Base-by-base conservation (phyloP, 1,284 basidiomycete species). In the Cutaneotrichosporon sp. region DNA sequence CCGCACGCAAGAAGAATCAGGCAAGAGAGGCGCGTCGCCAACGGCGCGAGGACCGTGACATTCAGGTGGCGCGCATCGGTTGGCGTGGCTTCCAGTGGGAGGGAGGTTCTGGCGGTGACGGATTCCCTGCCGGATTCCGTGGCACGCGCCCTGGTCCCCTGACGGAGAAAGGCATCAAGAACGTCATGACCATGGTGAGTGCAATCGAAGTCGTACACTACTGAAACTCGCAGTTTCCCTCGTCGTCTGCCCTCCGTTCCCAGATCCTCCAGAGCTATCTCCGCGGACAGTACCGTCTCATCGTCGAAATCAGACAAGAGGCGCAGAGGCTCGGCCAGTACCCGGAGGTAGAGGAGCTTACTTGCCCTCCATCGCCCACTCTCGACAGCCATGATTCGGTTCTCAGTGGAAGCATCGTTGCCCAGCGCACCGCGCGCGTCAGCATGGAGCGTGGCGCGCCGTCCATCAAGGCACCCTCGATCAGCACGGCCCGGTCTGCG, bases 121-220 rank as follows among this genome's bases (percentile, higher is more conserved):
- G 76, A 10, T 67, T 80, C 60, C 80, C 80, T 2, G 64, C 64
- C 30, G 71, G 73, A 2, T 81, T 81, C 65, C 67, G 76, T 55
- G 80, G 87, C 51, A 83, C 86, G 32, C 85, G 82, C 68, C 89
- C 89, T n/a, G 88, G 87, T 47, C 84, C 83, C 64, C 81, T 94
- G 70, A 88, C 89, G 0, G 90, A 92, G 76, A 86, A 86, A 69
- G 89, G 91, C 74, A 81, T 99, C 71, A 93, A 90, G 80, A 78
- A 93, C 34, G 94, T 94, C 89, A 84, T 91, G 60, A 89, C 86
- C 63, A 87, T 96, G 82, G 94, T 95, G 70, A 73, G 88, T 79
- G 30, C 47, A 10, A 47, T 13, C 14, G 11, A 8, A 30, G 18
- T 7, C n/a, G 21, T 2, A 22, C 16, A n/a, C 16, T 40, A 63